phyloP scores from a whole-genome alignment of 2,329 filamentous ascomycete species.

The Arthrinium phaeospermum region DNA sequence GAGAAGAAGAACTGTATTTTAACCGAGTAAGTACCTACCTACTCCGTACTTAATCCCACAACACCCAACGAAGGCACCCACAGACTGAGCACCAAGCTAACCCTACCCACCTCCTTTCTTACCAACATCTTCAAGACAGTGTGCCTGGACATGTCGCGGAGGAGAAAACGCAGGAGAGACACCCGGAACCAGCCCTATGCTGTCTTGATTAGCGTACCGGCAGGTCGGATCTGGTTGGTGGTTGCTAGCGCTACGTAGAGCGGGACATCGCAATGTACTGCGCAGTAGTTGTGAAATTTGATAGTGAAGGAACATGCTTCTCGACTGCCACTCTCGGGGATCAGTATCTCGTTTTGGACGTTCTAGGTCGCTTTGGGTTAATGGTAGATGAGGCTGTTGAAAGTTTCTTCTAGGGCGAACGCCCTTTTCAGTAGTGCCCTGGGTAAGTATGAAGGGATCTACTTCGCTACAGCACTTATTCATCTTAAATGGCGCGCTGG shows the following conservation, averaged over 20 bases:
- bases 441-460: background rate
- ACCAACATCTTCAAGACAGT: background rate
- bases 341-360: background rate
- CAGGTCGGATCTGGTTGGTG: slow-evolving; percentile 2
- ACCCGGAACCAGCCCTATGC: background rate
- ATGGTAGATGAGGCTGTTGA: background rate
- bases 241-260: background rate
- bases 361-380: background rate
- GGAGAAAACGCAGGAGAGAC: background rate
- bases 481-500: background rate
- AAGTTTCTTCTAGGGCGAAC: background rate
- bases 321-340: background rate
- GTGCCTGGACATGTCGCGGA: background rate
- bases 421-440: background rate
- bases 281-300: background rate
- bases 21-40: background rate
- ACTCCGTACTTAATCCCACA: background rate
- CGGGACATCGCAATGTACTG: background rate
- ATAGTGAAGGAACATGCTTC: background rate
- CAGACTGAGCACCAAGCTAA: no score
- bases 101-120: background rate
- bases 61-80: no score
- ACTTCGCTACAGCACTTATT: background rate
- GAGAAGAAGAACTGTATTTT: background rate
- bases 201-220: slow-evolving; percentile 4